Conservation (phyloP, 169 alveolate species). For the Plasmodium knowlesi region DNA sequence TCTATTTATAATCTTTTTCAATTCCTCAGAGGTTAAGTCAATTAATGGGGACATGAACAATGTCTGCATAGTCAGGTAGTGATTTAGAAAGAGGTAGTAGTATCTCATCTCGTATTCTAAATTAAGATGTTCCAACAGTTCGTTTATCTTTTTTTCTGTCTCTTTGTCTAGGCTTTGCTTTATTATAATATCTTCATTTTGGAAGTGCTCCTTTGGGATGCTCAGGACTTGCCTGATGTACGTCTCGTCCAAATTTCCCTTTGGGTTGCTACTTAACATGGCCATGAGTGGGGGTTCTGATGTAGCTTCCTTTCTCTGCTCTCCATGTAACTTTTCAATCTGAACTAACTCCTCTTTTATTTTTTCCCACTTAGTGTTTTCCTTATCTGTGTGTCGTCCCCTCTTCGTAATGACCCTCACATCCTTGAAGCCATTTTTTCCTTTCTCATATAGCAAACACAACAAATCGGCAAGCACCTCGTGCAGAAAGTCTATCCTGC, state of each 20-base stretch:
- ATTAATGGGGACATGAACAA: slow-evolving; percentile 37
- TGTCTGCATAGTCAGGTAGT: slow-evolving; percentile 46
- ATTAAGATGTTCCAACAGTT: slow-evolving; percentile 32
- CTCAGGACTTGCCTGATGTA: background rate
- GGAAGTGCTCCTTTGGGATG: background rate
- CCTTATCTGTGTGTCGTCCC: background rate
- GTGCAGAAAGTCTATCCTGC: slow-evolving; percentile 47
- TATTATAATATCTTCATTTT: slow-evolving; percentile 51
- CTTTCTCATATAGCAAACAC: slow-evolving; percentile 15
- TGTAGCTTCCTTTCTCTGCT: background rate
- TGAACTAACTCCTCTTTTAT: slow-evolving; percentile 12
- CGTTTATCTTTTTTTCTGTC: slow-evolving; percentile 5
- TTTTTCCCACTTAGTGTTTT: background rate
- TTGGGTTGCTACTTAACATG: background rate
- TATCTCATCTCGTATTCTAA: slow-evolving; percentile 39
- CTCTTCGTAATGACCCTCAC: background rate
- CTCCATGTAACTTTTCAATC: background rate
- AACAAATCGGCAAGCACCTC: slow-evolving; percentile 33
- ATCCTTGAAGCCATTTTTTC: background rate
- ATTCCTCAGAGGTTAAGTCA: slow-evolving; percentile 27
- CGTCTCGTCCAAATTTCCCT: background rate
- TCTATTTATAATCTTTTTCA: slow-evolving; percentile 15
- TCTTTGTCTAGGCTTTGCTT: slow-evolving; percentile 9
- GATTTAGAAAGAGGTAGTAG: slow-evolving; percentile 52
- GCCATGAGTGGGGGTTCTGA: background rate